Base-by-base conservation (phyloP, 2,329 filamentous ascomycete species). In the Clonostachys sp. region DNA sequence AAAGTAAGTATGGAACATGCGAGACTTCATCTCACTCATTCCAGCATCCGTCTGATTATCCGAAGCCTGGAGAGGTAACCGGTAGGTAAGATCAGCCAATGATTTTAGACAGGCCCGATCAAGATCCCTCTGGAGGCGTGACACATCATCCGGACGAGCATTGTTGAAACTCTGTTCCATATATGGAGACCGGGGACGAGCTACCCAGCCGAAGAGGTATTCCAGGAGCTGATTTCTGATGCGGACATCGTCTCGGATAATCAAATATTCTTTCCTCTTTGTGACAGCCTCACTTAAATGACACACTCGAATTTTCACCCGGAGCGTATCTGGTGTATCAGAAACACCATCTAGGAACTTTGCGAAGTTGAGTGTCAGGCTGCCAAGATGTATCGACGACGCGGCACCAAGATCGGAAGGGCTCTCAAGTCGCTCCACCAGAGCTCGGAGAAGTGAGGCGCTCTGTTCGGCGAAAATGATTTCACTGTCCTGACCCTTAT, bases 1-100 rank as follows among this genome's bases (percentile, higher is more conserved):
- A 64, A 87, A 87, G 60, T 87, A 87, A 7, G 78, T 81, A 51
- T 85, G 81, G 57, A 87, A 87, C 77, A 87, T 83, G 56, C 86
- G 80, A 1, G 81, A 84, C 58, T 87, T 87, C 45, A 84, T 72
- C 61, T 86, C 84, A 53, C 81, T 85, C 46, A 80, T 82, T 41
- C 82, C 80, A 2, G 80, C 82, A 62, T 87, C 84, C 12, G 74
- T 81, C 53, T 84, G 81, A 6, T 78, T 80, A 45, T 87, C 83
- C 2, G 76, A 75, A 2, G 83, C 81, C 53, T 87, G 84, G 13
- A 87, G 66, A 14, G 84, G 83, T 5, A 87, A 68, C 12, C 83
- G 78, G 58, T 81, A 85, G 0, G 84, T 85, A 24, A 87, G 69
- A 53, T 83, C 81, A 5, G 82, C 78, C n/a, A 87, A 71, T 40